Conservation (phyloP, 345 rosid species). For the Eucalyptus marginata region DNA sequence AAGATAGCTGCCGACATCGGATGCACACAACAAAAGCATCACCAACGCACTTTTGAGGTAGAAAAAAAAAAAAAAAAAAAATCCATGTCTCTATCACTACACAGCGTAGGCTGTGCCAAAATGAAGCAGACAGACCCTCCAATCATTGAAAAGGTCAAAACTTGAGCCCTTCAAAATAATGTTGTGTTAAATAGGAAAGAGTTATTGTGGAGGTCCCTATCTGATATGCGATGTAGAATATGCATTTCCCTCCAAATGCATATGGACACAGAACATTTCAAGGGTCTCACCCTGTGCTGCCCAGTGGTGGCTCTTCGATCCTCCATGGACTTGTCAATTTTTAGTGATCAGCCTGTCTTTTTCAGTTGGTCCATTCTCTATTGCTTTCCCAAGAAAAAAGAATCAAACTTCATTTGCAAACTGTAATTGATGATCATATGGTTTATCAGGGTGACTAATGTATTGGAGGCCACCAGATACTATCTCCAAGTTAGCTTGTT, state of each 20-base stretch:
- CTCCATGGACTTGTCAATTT: not conserved
- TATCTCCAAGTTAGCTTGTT: not conserved
- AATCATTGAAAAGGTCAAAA: not conserved
- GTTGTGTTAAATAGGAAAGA: not conserved
- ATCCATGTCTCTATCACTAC: not conserved
- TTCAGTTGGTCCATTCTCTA: not conserved
- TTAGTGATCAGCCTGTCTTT: not conserved
- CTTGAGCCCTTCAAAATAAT: not conserved
- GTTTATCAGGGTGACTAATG: not conserved
- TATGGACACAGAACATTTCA: conserved; percentile 4
- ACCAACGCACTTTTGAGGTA: not conserved
- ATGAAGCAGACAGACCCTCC: not conserved
- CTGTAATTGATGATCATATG: not conserved
- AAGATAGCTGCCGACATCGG: not conserved
- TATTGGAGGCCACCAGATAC: not conserved
- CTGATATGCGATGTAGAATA: not conserved
- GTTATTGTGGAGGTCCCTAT: not conserved
- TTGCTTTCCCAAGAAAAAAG: not conserved
- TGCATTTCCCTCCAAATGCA: conserved; percentile 5
- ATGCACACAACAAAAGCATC: not conserved
- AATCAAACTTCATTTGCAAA: not conserved
- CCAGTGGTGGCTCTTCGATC: not conserved
- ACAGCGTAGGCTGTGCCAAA: not conserved
- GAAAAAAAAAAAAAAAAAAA: not conserved
- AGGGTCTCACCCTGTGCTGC: not conserved